Base-by-base conservation (phyloP, 2,329 filamentous ascomycete species). In the Graphiopsis chlorocephala region DNA sequence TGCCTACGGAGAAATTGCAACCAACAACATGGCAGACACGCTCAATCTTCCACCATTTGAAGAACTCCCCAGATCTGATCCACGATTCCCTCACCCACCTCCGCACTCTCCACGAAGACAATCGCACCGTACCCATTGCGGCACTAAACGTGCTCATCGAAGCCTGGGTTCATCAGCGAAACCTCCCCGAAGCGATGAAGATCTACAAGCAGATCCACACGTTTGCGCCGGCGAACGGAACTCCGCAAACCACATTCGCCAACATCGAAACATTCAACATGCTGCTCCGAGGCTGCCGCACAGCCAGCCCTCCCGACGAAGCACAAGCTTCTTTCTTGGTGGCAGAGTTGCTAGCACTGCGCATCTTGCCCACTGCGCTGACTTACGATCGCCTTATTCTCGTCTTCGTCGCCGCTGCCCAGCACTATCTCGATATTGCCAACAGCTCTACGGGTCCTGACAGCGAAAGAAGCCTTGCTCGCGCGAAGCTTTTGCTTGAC, bases 381-480 rank as follows among this genome's bases (percentile, higher is more conserved):
- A 90, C 87, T 0, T 90, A 90, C 68, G 87, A 90, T 68, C 79
- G 83, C 4, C 77, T 90, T 12, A 83, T 90, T 17, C 73, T 86
- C 14, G 80, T 86, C 50, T 90, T 86, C 65, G 17, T 75, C 29
- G 66, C 66, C 64, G 72, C 73, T 10, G 68, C 55, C 1, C 67
- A 67, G 25, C 62, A 69, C 28, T 48, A 65, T 8, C 8, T 59
- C 0, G 52, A 61, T 5, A 14, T 8, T n/a, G 33, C 48, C 25
- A 17, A 17, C 17, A 20, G 6, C n/a, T 17, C 50, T 28, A 38
- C 35, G 7, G 28, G 17, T 14, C 12, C 52, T 2, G 50, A 33
- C 29, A 38, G 42, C 17, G 64, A 57, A 6, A 45, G 20, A 12
- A 50, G 33, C 14, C n/a, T 28, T 1, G 53, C 35, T 31, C 50